These are phyloP conservation scores for Pyrenophora graminea DNA, from an alignment of 2,329 filamentous ascomycete species.

Conservation along the genomic window DNA sequence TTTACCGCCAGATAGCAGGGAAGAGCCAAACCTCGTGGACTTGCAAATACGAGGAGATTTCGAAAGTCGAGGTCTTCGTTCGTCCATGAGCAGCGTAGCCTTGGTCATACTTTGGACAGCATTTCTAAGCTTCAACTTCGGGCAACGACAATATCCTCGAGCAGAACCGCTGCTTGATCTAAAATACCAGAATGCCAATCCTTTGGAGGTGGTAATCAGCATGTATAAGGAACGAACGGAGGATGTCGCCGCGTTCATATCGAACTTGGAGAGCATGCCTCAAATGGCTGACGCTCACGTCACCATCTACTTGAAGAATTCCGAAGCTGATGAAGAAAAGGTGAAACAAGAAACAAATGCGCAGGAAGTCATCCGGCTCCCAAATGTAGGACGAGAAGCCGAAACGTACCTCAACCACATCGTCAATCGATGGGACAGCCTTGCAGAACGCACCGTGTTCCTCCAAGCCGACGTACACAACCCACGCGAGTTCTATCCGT, in stretches of 20 bases:
- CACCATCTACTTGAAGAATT: constrained; percentile 43
- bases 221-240: constrained; percentile 44
- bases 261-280: constrained; percentile 25
- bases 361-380: constrained; percentile 29
- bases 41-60: not conserved
- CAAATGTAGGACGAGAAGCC: constrained; percentile 52
- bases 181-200: constrained; percentile 23
- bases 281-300: constrained; percentile 25
- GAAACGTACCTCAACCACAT: constrained; percentile 56
- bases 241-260: constrained; percentile 31
- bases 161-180: constrained; percentile 19
- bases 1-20: constrained; percentile 5
- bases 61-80: constrained; percentile 1
- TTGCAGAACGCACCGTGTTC: constrained; percentile 54
- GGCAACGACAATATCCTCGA: constrained; percentile 10
- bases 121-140: constrained; percentile 27
- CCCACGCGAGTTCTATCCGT: constrained; percentile 41
- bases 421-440: constrained; percentile 47
- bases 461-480: constrained; percentile 53
- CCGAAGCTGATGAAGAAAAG: constrained; percentile 21
- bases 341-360: constrained; percentile 31
- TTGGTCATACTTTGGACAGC: constrained; percentile 23
- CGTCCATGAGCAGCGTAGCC: constrained; percentile 7
- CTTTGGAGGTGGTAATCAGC: constrained; percentile 45
- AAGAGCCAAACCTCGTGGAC: constrained; percentile 1